Evolutionary conservation across 495 filamentous ascomycete genomes (phyloP), one percentile per base, ranked within the genome.

Genomic region (Neurospora tetrasperma): DNA sequence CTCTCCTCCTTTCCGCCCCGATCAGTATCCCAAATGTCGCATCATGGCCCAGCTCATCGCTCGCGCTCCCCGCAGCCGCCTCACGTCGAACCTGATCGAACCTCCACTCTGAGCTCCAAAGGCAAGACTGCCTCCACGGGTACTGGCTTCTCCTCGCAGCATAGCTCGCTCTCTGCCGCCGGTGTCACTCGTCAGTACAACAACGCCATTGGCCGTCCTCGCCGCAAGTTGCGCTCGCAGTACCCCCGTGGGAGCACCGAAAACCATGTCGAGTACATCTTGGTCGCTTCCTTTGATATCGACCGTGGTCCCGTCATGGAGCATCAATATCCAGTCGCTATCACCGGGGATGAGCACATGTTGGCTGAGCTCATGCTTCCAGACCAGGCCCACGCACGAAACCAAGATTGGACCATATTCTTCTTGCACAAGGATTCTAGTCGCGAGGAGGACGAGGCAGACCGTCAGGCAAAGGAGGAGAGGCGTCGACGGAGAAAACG

Each of bases 371-470:
- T 99, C 79, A 99, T 99, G 96, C 86, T 99, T 75, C 96, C 96
- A 2, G 96, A 99, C 84, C 95, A 98, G 81, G 93, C 94, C 38
- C 96, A 99, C 83, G 90, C 95, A 42, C 88, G 96, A 40, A 95
- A 91, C 77, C 94, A 98, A 80, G 96, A 99, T 81, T 99, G 96
- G 96, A 99, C 96, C 42, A 97, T 98, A 16, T 99, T 99, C 83
- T 99, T 99, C 77, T 78, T 99, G 69, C 96, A 98, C 79, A 98
- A 98, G 79, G 96, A 98, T 79, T 92, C 89, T 6, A 93, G 88
- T 74, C 86, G 90, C 68, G 91, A 93, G 69, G 93, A 92, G 11
- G 93, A 93, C 43, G 92, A 93, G n/a, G 84, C 73, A 78, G 85
- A 83, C 80, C 77, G 74, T 82, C 85, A 78, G 73, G 79, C 74